phyloP scores from a whole-genome alignment of 306 rosid genomes.

The Acacia confusa region DNA sequence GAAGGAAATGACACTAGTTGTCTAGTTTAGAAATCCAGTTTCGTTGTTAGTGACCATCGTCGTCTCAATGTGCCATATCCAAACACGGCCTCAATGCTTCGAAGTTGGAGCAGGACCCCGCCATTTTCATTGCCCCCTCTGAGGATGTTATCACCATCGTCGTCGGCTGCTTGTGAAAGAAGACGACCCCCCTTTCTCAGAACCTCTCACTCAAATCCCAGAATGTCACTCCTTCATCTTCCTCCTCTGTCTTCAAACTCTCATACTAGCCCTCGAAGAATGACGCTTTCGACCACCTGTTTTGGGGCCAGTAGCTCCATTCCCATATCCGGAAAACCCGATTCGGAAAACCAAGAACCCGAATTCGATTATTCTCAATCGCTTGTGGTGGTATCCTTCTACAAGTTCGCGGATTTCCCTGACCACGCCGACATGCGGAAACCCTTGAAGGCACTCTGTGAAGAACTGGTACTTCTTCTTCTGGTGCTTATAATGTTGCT shows the following conservation, averaged over 20 bases:
- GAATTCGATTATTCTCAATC: conserved; percentile 24
- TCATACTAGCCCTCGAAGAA: conserved; percentile 36
- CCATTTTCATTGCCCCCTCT: conserved; percentile 37
- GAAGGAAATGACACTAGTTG: not conserved
- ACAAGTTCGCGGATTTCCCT: conserved; percentile 80
- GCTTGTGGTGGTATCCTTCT: conserved; percentile 88
- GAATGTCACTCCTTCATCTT: conserved; percentile 7
- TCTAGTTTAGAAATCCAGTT: not conserved
- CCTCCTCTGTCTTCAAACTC: conserved; percentile 13
- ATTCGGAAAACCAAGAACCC: conserved; percentile 8
- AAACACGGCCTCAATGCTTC: conserved; percentile 46
- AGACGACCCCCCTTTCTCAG: not conserved
- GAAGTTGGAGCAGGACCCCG: conserved; percentile 36
- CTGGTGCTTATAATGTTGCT: not conserved
- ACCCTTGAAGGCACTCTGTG: conserved; percentile 86
- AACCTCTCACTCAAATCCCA: conserved; percentile 12
- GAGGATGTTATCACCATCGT: conserved; percentile 44
- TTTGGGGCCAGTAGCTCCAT: conserved; percentile 31
- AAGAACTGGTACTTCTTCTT: conserved; percentile 63
- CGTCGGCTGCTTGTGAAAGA: conserved; percentile 41
- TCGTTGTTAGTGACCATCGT: not conserved
- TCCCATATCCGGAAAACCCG: conserved; percentile 31
- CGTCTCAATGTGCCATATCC: conserved; percentile 10
- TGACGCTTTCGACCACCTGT: conserved; percentile 55
- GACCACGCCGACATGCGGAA: conserved; percentile 69